A percentile compares a stretch with the other conserved stretches of the same genome.
These are phyloP conservation scores for Isoetes taiwanensis DNA, from an alignment of 75 land plant genomes.

Conservation along the genomic window DNA sequence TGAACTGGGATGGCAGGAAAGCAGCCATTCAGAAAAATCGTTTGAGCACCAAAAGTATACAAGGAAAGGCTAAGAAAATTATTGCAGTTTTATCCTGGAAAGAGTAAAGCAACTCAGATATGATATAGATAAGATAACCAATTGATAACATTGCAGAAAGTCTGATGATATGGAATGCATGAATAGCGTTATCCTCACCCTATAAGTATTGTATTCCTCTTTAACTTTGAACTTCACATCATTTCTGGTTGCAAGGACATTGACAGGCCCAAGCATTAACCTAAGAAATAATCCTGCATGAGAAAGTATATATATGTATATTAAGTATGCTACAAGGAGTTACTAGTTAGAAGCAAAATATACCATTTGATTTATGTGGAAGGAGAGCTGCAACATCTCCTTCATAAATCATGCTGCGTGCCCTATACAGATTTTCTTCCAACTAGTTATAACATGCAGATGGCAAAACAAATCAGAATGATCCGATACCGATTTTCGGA, in stretches of 20 bases:
- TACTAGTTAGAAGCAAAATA: no score
- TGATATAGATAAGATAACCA: no score
- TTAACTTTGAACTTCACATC: conserved; percentile 76
- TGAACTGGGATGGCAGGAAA: conserved; percentile 41
- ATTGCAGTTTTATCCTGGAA: conserved; percentile 97
- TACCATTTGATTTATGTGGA: conserved; percentile 44
- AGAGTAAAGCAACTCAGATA: no score
- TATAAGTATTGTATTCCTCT: conserved; percentile 87
- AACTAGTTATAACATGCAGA: conserved; percentile 25
- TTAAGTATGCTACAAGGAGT: no score
- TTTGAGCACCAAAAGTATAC: conserved; percentile 45
- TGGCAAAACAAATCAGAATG: neutral
- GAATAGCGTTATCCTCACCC: no score
- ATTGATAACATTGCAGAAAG: no score
- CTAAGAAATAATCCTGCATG: conserved; percentile 52
- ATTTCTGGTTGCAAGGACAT: conserved; percentile 71
- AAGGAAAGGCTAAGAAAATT: conserved; percentile 71
- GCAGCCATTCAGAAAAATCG: conserved; percentile 72
- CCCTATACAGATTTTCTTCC: conserved; percentile 56
- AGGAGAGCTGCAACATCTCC: conserved; percentile 64
- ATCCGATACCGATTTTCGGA: neutral
- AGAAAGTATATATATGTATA: no score
- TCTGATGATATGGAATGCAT: no score
- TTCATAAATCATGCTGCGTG: conserved; percentile 43
- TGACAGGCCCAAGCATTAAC: conserved; percentile 74